Evolutionary conservation across 1,284 basidiomycete species (phyloP), one percentile per base, ranked within the genome.

Genomic region (Sanghuangporus weigelae): DNA sequence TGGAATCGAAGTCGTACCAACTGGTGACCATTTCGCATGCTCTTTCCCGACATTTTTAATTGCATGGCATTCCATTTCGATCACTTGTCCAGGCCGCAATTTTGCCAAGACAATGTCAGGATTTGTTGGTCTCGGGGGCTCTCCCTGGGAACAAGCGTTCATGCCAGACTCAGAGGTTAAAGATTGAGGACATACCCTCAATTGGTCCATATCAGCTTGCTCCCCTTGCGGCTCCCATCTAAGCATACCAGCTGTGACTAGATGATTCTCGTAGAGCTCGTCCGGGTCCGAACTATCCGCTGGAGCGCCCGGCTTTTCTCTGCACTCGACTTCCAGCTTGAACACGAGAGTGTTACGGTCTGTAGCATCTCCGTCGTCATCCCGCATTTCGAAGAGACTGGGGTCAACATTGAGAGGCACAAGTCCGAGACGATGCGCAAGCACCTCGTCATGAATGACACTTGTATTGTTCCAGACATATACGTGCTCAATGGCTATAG

Each of bases 11-110:
- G 7, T 79, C 92, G 67, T 68, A 93, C 93, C 93, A 58, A 99
- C 97, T n/a, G 97, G 95, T 63, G 87, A 94, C 76, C 93, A 99
- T 73, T 99, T 99, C 49, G 97, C 95, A 72, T 99, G 97, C 70
- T 96, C 95, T 70, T 93, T 94, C 21, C 95, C 96, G n/a, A 94
- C 85, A 7, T 95, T 93, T 73, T 98, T 98, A 65, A 96, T 81
- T 55, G 95, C 96, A 73, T 99, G 96, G 65, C 97, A 73, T 73
- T 98, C 93, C 76, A 96, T 84, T 40, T 91, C 82, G 49, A 98
- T 79, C 56, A 82, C 81, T 73, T 96, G 92, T 3, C 96, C 96
- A 0, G 96, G 96, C 50, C 95, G 80, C 55, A 99, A 78, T 76
- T 99, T 99, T n/a, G 91, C 92, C 36, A 99, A 81, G 23, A 99